Evolutionary conservation across 257 asterid species (phyloP), one percentile per base, ranked within the genome.

Genomic region (Pogostemon cablin): DNA sequence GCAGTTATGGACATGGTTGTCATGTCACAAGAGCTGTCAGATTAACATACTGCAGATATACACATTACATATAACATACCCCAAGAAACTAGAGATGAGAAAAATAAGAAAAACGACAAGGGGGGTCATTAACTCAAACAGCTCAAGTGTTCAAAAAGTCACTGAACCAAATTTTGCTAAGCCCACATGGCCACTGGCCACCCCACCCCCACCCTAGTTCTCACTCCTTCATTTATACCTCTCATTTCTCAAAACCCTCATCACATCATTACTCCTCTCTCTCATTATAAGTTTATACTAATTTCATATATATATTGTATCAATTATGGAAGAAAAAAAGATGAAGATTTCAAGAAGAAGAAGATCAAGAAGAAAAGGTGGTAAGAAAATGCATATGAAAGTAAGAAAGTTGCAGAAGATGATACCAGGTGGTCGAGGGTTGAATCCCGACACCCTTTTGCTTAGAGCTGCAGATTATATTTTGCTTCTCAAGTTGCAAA

Each of bases 391-490:
- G 41, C 39, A 46, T 6, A 75, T 17, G 77, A 84, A 81, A 80
- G 82, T 84, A 12, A 71, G 67, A 56, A 84, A 80, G 56, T 65
- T 84, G 75, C 75, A 77, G 76, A 77, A 71, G 52, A 74, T 81
- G 4, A 41, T 84, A 8, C 84, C 88, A 0, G 86, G 81, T 2
- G 84, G 82, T 7, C 42, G 47, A 47, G 75, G 71, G 2, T 41
- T 81, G 72, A 72, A 71, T 2, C 69, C 86, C 58, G 81, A 81
- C 43, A 9, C n/a, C 38, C 86, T 84, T 64, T 65, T 84, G 39
- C 69, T 79, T 3, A 73, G 55, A 52, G 79, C 88, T 10, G 84
- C 86, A 3, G 76, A 78, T 67, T 84, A 84, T 39, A 84, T 84
- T 1, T 67, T 78, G 81, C 82, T 73, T 60, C 73, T 84, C n/a